Percentiles rank a stretch among this genome's conserved stretches.
Evolutionary conservation across 768 basidiomycete species (phyloP).

Genomic region (Chiua virens): DNA sequence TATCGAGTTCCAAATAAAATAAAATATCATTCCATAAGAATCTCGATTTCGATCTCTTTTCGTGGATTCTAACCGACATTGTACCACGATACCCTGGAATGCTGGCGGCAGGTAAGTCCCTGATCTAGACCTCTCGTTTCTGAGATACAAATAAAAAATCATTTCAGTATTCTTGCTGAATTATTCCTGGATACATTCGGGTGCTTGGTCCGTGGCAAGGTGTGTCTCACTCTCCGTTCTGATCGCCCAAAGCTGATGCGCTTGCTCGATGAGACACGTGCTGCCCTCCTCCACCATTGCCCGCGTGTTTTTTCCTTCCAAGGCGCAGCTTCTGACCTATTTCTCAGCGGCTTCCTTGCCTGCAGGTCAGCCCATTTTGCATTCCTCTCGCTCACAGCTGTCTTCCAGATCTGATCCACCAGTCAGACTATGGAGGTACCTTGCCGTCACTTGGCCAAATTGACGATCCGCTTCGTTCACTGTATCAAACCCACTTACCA

Average conservation of each 20-base stretch:
- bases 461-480: slow-evolving; percentile 45
- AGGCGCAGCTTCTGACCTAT: slow-evolving; percentile 52
- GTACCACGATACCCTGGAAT: slow-evolving; percentile 74
- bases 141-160: neutral
- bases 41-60: slow-evolving; percentile 48
- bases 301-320: slow-evolving; percentile 65
- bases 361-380: slow-evolving; percentile 33
- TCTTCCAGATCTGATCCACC: slow-evolving; percentile 10
- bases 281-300: slow-evolving; percentile 60
- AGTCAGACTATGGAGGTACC: slow-evolving; percentile 66
- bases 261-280: slow-evolving; percentile 50
- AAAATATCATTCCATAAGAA: slow-evolving; percentile 39
- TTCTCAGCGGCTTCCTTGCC: slow-evolving; percentile 56
- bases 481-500: slow-evolving; percentile 2
- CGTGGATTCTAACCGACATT: slow-evolving; percentile 65
- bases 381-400: neutral
- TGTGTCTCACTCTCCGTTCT: slow-evolving; percentile 33
- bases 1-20: slow-evolving; percentile 7
- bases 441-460: slow-evolving; percentile 52
- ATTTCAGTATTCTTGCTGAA: slow-evolving; percentile 66
- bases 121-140: slow-evolving; percentile 1
- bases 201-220: slow-evolving; percentile 68
- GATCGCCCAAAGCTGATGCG: slow-evolving; percentile 6
- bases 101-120: slow-evolving; percentile 62
- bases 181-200: slow-evolving; percentile 71